Percentiles rank a stretch among this genome's conserved stretches.
These are phyloP conservation scores for Acanthamoeba sp. DNA, from an alignment of 208 protist genomes.

Conservation along the genomic window DNA sequence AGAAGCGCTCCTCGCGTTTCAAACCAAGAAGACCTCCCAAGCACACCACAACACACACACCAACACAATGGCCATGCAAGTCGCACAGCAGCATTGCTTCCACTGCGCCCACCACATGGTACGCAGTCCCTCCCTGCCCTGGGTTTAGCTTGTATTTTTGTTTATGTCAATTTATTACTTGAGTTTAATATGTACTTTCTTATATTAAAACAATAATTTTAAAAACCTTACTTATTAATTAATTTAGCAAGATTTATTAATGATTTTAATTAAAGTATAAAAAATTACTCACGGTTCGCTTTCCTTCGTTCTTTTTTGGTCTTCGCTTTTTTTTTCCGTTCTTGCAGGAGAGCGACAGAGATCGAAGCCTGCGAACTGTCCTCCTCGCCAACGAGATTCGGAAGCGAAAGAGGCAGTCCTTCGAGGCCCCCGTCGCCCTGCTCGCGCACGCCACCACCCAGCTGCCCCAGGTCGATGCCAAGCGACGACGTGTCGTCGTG, in stretches of 20 bases:
- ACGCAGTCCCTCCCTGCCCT: not conserved
- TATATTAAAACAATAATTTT: not conserved
- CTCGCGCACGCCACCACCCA: not conserved
- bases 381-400: conserved; percentile 39
- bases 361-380: conserved; percentile 34
- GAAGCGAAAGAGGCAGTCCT: conserved; percentile 35
- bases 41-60: not conserved
- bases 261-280: not conserved
- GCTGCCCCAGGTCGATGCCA: not conserved
- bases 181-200: not conserved
- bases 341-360: conserved; percentile 30
- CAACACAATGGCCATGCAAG: conserved; percentile 33
- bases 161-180: not conserved
- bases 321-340: not conserved
- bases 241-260: not conserved
- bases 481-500: conserved; percentile 29
- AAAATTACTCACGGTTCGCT: not conserved
- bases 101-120: conserved; percentile 47
- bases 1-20: not conserved
- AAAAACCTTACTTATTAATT: not conserved
- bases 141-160: not conserved
- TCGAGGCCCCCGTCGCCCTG: not conserved
- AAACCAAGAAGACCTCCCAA: not conserved
- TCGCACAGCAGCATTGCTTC: conserved; percentile 54
- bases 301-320: not conserved